Conservation (phyloP, 352 stramenopile species). For the Phytophthora crassamura region DNA sequence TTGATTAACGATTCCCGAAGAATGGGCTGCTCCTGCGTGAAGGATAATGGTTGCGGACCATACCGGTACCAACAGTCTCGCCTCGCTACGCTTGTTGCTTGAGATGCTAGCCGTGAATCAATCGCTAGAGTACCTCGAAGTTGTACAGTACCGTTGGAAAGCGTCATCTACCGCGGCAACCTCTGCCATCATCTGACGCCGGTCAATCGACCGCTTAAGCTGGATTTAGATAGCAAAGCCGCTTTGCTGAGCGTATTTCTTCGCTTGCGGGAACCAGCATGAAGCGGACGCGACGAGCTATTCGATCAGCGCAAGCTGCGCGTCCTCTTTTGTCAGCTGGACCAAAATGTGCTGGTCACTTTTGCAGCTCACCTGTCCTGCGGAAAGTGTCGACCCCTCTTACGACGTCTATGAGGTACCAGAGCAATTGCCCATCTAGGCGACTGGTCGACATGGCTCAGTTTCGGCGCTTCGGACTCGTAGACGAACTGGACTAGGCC, state of each 20-base stretch:
- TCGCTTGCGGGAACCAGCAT: neutral
- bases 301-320: neutral
- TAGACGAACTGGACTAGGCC: too few relatives aligned
- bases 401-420: constrained; percentile 6
- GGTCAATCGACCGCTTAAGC: neutral
- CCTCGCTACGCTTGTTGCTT: constrained; percentile 8
- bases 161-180: constrained; percentile 18
- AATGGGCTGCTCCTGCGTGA: too few relatives aligned
- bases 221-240: constrained; percentile 15
- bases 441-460: too few relatives aligned
- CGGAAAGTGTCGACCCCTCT: constrained; percentile 21
- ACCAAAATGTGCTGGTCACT: constrained; percentile 20
- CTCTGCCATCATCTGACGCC: constrained; percentile 18
- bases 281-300: constrained; percentile 4
- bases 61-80: constrained; percentile 14
- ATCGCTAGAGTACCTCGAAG: constrained; percentile 23
- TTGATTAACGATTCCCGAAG: too few relatives aligned
- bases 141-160: constrained; percentile 11
- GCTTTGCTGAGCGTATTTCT: constrained; percentile 25
- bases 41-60: too few relatives aligned
- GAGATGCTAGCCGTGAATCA: constrained; percentile 20
- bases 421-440: constrained; percentile 16
- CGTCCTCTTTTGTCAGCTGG: constrained; percentile 10
- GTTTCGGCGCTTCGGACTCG: too few relatives aligned
- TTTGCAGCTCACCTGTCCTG: constrained; percentile 15